phyloP scores from a whole-genome alignment of 179 eudicot species.

The Monotropa hypopitys region DNA sequence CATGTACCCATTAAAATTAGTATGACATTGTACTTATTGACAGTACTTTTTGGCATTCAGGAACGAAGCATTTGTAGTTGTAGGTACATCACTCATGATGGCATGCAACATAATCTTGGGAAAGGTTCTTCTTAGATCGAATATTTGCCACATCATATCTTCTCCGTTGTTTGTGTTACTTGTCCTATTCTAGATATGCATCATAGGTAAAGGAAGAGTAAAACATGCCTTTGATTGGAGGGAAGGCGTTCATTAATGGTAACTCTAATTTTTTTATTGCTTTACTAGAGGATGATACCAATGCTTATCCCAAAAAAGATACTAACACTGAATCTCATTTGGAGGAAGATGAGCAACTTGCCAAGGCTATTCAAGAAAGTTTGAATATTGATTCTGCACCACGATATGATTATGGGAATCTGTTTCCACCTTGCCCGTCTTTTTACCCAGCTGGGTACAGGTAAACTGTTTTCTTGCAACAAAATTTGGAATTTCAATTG shows the following conservation, averaged over 20 bases:
- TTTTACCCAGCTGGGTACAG: conserved; percentile 51
- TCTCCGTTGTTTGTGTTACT: not conserved
- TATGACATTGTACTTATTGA: not conserved
- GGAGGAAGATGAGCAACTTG: conserved; percentile 87
- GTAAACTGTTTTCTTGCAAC: conserved; percentile 17
- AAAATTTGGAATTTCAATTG: not conserved
- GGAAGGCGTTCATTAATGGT: not conserved
- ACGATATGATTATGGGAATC: conserved; percentile 41
- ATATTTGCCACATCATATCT: not conserved
- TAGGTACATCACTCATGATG: not conserved
- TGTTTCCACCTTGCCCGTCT: conserved; percentile 42
- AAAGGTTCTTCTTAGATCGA: not conserved
- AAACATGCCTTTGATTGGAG: not conserved
- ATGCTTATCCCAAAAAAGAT: not conserved
- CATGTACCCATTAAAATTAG: not conserved
- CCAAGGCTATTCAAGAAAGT: conserved; percentile 88
- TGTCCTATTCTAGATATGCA: not conserved
- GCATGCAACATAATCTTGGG: not conserved
- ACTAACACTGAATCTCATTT: conserved; percentile 22
- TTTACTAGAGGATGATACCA: conserved; percentile 24
- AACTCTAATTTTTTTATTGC: conserved; percentile 1
- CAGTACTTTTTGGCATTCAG: not conserved
- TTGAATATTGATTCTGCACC: conserved; percentile 50
- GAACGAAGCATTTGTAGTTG: not conserved
- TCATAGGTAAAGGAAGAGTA: not conserved